A percentile compares a stretch with the other conserved stretches of the same genome.
Evolutionary conservation across 1,284 basidiomycete genomes (phyloP).

Genomic region (Marasmius oreades): DNA sequence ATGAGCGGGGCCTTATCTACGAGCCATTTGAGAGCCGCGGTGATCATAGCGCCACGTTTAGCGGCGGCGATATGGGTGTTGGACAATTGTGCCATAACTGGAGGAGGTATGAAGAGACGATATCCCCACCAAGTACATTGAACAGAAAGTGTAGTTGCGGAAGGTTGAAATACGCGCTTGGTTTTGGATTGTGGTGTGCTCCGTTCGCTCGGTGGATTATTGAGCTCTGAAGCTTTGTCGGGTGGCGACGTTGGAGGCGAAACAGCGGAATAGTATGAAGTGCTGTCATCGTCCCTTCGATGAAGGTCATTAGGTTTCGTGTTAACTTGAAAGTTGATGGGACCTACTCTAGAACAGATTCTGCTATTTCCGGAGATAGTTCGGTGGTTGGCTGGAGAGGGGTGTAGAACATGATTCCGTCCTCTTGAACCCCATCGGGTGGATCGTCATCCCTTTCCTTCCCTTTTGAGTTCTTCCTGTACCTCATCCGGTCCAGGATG

Average conservation of each 20-base stretch:
- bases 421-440: conserved; percentile 33
- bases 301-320: conserved; percentile 12
- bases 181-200: conserved; percentile 13
- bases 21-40: conserved; percentile 68
- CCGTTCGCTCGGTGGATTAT: not conserved
- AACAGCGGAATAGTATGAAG: not conserved
- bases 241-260: not conserved
- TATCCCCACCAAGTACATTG: conserved; percentile 82
- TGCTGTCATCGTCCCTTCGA: not conserved
- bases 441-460: conserved; percentile 18
- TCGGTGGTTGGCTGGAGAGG: conserved; percentile 59
- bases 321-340: conserved; percentile 23
- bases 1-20: conserved; percentile 59
- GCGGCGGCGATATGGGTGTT: conserved; percentile 61
- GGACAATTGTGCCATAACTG: conserved; percentile 62
- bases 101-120: conserved; percentile 68
- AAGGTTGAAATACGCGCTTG: conserved; percentile 64
- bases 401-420: conserved; percentile 69
- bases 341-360: conserved; percentile 46
- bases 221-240: not conserved
- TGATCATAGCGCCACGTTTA: conserved; percentile 70
- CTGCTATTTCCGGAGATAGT: conserved; percentile 65
- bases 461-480: conserved; percentile 16
- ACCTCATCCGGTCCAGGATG: conserved; percentile 50
- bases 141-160: conserved; percentile 63